Evolutionary conservation across 352 stramenopile genomes (phyloP).

Genomic region (Phytophthora pisi): DNA sequence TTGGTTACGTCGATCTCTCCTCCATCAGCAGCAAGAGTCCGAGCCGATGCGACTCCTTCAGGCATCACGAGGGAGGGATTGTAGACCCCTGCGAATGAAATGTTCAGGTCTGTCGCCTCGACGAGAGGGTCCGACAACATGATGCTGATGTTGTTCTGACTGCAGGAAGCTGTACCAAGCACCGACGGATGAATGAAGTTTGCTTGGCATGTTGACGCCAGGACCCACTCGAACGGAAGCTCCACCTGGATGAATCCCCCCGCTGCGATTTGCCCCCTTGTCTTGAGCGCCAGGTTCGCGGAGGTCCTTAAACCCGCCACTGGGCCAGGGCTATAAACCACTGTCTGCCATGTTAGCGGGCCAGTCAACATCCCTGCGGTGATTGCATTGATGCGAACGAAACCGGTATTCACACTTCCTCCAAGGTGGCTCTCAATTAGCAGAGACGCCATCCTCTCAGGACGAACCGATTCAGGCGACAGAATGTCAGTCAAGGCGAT

Average conservation of each 20-base stretch:
- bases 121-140: constrained; percentile 42
- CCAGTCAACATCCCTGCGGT: constrained; percentile 42
- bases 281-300: constrained; percentile 46
- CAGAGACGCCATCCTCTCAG: constrained; percentile 19
- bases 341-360: constrained; percentile 50
- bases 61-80: constrained; percentile 55
- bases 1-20: constrained; percentile 52
- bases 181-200: constrained; percentile 47
- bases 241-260: constrained; percentile 44
- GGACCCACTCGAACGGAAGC: constrained; percentile 54
- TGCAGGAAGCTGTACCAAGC: constrained; percentile 29
- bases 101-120: constrained; percentile 41
- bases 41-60: constrained; percentile 18
- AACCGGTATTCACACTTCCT: constrained; percentile 51
- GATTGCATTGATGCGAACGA: constrained; percentile 42
- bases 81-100: constrained; percentile 45
- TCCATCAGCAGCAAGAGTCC: constrained; percentile 46
- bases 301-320: constrained; percentile 57
- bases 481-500: constrained; percentile 51
- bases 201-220: constrained; percentile 36
- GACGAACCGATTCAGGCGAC: constrained; percentile 50
- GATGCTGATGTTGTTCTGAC: constrained; percentile 45
- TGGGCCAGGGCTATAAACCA: constrained; percentile 47
- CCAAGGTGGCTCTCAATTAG: constrained; percentile 53
- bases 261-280: constrained; percentile 41